A percentile compares a stretch with the other conserved stretches of the same genome.
Conservation (phyloP, 495 filamentous ascomycete genomes). For the Aspergillus ellipticus region DNA sequence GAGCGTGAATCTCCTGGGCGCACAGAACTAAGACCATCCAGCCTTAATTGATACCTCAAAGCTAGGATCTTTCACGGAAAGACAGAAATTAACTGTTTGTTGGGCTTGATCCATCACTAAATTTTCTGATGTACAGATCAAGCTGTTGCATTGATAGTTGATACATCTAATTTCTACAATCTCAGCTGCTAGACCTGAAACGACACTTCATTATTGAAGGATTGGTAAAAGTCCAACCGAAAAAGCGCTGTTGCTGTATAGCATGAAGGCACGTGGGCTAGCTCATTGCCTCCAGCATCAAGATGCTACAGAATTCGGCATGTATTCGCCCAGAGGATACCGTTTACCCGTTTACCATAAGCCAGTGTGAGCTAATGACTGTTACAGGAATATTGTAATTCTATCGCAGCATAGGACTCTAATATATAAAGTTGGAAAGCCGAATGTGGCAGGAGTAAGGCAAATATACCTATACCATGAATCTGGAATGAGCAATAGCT, state of each 20-base stretch:
- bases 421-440: constrained; percentile 3
- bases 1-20: too few relatives aligned
- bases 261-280: too few relatives aligned
- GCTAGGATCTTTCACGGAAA: too few relatives aligned
- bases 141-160: neutral
- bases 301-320: neutral
- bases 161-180: neutral
- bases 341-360: neutral
- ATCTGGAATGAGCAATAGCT: constrained; percentile 3
- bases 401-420: constrained; percentile 5
- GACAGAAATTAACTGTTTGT: neutral
- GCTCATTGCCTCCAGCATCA: neutral
- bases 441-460: neutral
- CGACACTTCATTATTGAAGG: too few relatives aligned
- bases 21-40: too few relatives aligned
- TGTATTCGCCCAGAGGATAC: neutral
- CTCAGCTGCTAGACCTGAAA: too few relatives aligned
- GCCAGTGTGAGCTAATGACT: neutral
- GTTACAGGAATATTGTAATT: neutral
- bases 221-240: too few relatives aligned
- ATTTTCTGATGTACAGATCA: neutral
- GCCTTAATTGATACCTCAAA: too few relatives aligned
- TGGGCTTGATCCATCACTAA: neutral
- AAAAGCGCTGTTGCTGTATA: too few relatives aligned
- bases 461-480: constrained; percentile 1